phyloP scores from a whole-genome alignment of 1,139 yeast genomes.

The Yamadazyma epiphylla region DNA sequence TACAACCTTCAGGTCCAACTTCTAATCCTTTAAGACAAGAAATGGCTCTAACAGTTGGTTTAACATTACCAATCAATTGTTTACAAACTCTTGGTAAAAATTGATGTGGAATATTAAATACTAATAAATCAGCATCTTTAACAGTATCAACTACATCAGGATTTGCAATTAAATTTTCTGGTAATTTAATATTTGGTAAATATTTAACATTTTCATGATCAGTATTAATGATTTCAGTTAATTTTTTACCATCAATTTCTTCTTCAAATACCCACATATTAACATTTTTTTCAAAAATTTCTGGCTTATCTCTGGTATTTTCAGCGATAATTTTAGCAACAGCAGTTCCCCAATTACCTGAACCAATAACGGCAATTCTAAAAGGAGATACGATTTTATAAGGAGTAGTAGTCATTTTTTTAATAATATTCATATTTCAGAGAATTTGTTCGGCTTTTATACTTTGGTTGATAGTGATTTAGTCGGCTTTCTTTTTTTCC shows the following conservation, averaged over 20 bases:
- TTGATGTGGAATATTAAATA: constrained; percentile 94
- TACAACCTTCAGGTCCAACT: constrained; percentile 75
- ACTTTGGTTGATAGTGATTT: no score
- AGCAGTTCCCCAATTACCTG: constrained; percentile 94
- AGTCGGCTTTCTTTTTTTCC: no score
- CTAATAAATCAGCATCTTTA: constrained; percentile 71
- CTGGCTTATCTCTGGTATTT: constrained; percentile 66
- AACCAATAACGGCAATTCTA: constrained; percentile 63
- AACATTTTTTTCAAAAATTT: constrained; percentile 63
- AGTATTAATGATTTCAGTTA: constrained; percentile 83
- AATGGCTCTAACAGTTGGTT: constrained; percentile 71
- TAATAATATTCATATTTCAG: neutral
- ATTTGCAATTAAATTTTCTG: constrained; percentile 75
- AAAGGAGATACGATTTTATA: constrained; percentile 38
- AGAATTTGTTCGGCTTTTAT: neutral
- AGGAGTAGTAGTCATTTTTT: constrained; percentile 33
- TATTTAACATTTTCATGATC: constrained; percentile 88
- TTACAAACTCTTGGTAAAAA: constrained; percentile 70
- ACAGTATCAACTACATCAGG: constrained; percentile 78
- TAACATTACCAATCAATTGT: constrained; percentile 73
- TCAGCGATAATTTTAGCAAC: constrained; percentile 93
- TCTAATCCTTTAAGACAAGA: constrained; percentile 93
- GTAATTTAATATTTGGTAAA: constrained; percentile 77
- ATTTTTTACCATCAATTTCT: constrained; percentile 59
- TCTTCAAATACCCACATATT: constrained; percentile 97